phyloP scores from a whole-genome alignment of 2,329 filamentous ascomycete genomes.

The Juglanconis juglandina region DNA sequence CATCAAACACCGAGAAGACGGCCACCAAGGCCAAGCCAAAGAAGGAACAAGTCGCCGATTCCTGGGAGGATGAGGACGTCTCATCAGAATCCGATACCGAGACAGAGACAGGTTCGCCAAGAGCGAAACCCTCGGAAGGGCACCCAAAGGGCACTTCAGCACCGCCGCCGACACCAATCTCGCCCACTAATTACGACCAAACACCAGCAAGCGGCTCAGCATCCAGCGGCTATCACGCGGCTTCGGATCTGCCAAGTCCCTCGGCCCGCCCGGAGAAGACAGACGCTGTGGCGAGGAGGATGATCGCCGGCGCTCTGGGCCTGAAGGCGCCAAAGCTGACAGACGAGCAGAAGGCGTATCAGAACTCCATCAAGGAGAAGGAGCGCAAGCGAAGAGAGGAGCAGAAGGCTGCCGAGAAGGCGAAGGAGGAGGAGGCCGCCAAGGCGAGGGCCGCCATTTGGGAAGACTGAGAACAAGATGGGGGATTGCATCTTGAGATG shows the following conservation, averaged over 20 bases:
- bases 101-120: conserved; percentile 26
- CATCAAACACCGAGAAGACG: conserved; percentile 21
- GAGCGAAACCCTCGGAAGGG: conserved; percentile 18
- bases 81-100: conserved; percentile 40
- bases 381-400: conserved; percentile 74
- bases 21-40: conserved; percentile 28
- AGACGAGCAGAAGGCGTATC: conserved; percentile 85
- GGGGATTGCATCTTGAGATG: not conserved
- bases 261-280: conserved; percentile 76
- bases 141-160: conserved; percentile 34
- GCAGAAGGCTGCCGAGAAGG: conserved; percentile 64
- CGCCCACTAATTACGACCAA: conserved; percentile 40
- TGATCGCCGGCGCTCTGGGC: conserved; percentile 88
- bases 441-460: conserved; percentile 81
- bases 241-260: not conserved
- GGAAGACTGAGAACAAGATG: conserved; percentile 57
- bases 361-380: conserved; percentile 76
- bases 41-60: conserved; percentile 57
- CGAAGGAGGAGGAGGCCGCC: conserved; percentile 62
- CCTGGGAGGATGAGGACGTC: conserved; percentile 71
- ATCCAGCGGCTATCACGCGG: conserved; percentile 1
- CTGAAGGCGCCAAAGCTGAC: conserved; percentile 77
- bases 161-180: conserved; percentile 66
- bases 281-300: conserved; percentile 79
- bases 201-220: conserved; percentile 8